phyloP scores from a whole-genome alignment of 1,284 basidiomycete genomes.

The Farysia itapuensis region DNA sequence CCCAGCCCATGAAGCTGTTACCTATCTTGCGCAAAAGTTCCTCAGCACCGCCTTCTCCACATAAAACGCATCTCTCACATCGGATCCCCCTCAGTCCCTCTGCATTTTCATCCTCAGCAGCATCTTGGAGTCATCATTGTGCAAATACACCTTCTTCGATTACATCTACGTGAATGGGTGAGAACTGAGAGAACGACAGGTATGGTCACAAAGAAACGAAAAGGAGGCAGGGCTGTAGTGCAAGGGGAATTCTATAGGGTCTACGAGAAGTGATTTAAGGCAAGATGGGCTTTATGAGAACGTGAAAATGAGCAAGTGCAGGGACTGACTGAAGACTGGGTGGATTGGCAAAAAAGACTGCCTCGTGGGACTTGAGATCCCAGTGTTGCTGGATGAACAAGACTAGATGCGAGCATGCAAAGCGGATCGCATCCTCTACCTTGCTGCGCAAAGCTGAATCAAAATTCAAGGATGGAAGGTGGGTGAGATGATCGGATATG shows the following conservation, averaged over 20 bases:
- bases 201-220: no score
- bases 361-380: slow-evolving; percentile 1
- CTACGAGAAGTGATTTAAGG: no score
- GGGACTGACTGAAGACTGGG: slow-evolving; percentile 25
- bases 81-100: no score
- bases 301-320: slow-evolving; percentile 17
- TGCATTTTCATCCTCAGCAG: no score
- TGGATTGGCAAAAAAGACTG: slow-evolving; percentile 25
- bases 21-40: slow-evolving; percentile 19
- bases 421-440: neutral
- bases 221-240: no score
- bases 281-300: slow-evolving; percentile 9
- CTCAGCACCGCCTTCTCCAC: no score
- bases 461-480: slow-evolving; percentile 1
- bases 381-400: slow-evolving; percentile 7
- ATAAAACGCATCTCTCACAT: no score
- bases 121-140: no score
- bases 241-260: no score
- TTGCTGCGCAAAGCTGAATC: neutral
- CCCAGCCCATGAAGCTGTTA: slow-evolving; percentile 42
- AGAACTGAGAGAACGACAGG: no score
- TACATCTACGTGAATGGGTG: no score
- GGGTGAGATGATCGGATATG: slow-evolving; percentile 1
- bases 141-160: no score
- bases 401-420: slow-evolving; percentile 1